Evolutionary conservation across 441 rosid species (phyloP).

Genomic region (Caryocar brasiliense): DNA sequence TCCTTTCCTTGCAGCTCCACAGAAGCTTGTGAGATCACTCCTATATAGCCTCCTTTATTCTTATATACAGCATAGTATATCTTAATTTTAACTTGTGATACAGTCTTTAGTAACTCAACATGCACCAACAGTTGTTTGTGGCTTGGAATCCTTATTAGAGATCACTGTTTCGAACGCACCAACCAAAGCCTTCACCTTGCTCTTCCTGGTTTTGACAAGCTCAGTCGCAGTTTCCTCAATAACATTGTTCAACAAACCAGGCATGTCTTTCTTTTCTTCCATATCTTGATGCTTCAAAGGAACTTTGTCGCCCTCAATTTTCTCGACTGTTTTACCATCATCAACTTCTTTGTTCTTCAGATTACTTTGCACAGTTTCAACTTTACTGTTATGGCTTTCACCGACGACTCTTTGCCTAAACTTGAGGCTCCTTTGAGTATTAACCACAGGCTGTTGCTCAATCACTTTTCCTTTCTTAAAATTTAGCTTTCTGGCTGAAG

Average conservation of each 20-base stretch:
- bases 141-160: too few relatives aligned
- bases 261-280: conserved; percentile 44
- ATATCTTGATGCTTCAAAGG: conserved; percentile 63
- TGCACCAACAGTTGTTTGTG: too few relatives aligned
- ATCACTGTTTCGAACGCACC: conserved; percentile 92
- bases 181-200: conserved; percentile 88
- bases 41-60: too few relatives aligned
- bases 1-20: too few relatives aligned
- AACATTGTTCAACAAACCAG: conserved; percentile 55
- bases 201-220: conserved; percentile 60
- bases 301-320: conserved; percentile 26
- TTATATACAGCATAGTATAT: too few relatives aligned
- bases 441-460: conserved; percentile 37
- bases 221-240: conserved; percentile 86
- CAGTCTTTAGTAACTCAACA: too few relatives aligned
- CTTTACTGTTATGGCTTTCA: conserved; percentile 24
- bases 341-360: conserved; percentile 36
- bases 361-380: conserved; percentile 25
- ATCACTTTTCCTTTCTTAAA: conserved; percentile 61
- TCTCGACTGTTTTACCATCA: conserved; percentile 13
- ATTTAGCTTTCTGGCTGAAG: conserved; percentile 4
- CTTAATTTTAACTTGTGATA: too few relatives aligned
- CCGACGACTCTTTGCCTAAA: conserved; percentile 45
- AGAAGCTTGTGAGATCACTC: too few relatives aligned
- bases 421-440: conserved; percentile 54